Conservation (phyloP, 495 filamentous ascomycete genomes). For the Tuber borchii region DNA sequence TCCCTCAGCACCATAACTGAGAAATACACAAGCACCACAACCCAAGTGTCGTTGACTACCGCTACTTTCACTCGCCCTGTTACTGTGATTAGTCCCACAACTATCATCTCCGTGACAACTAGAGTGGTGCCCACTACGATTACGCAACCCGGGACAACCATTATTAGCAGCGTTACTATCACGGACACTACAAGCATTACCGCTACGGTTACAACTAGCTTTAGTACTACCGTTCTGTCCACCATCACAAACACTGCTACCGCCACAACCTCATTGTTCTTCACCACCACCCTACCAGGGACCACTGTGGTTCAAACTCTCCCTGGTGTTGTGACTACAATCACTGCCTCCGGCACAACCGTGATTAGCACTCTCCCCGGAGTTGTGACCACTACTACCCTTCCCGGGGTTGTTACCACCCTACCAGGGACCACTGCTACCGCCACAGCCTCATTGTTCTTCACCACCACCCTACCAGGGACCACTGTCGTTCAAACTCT, state of each 20-base stretch:
- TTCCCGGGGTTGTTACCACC: conserved; percentile 28
- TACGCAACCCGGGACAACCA: conserved; percentile 1
- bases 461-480: conserved; percentile 32
- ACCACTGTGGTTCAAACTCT: conserved; percentile 35
- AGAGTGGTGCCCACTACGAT: conserved; percentile 9
- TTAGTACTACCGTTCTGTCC: conserved; percentile 21
- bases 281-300: conserved; percentile 33
- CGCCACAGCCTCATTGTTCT: conserved; percentile 20
- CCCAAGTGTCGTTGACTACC: not conserved
- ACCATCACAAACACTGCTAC: conserved; percentile 14
- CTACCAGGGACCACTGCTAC: not conserved
- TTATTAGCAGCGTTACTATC: conserved; percentile 6
- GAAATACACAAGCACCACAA: conserved; percentile 1
- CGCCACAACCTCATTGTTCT: conserved; percentile 21
- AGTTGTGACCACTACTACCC: conserved; percentile 27
- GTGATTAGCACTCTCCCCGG: conserved; percentile 28
- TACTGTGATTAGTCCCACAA: not conserved
- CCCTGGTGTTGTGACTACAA: conserved; percentile 32
- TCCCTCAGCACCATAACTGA: not conserved
- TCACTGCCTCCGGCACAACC: conserved; percentile 24
- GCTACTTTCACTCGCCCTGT: conserved; percentile 1
- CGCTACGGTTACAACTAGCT: conserved; percentile 10
- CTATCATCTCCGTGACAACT: conserved; percentile 6
- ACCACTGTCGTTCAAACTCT: conserved; percentile 34
- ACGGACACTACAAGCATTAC: not conserved